Evolutionary conservation across 352 stramenopile genomes (phyloP).

Genomic region (Aphanomyces cochlioides): DNA sequence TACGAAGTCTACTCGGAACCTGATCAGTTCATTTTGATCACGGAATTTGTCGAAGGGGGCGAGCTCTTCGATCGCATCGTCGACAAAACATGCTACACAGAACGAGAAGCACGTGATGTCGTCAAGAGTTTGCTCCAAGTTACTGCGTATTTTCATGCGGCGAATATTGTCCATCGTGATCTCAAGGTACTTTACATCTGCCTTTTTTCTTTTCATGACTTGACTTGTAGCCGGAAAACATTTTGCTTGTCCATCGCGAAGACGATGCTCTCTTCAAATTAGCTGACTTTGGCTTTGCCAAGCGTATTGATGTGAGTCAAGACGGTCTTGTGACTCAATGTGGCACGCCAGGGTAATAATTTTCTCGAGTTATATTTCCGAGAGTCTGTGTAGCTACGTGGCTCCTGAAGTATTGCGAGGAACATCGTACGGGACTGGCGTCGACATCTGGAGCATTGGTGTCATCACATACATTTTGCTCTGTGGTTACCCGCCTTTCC

Average conservation of each 20-base stretch:
- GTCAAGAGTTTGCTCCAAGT: constrained; percentile 75
- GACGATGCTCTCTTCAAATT: constrained; percentile 37
- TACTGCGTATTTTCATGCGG: constrained; percentile 86
- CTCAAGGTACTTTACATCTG: constrained; percentile 45
- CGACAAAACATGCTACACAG: constrained; percentile 83
- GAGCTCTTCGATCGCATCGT: constrained; percentile 90
- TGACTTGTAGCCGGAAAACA: constrained; percentile 44
- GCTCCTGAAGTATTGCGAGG: constrained; percentile 60
- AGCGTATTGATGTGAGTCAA: constrained; percentile 39
- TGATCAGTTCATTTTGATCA: constrained; percentile 87
- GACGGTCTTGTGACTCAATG: constrained; percentile 64
- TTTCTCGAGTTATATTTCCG: neutral
- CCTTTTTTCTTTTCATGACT: constrained; percentile 1
- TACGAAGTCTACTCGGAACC: constrained; percentile 88
- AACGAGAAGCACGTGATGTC: constrained; percentile 81
- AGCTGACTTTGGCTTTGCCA: constrained; percentile 51
- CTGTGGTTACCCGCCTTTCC: constrained; percentile 64
- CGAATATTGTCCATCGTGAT: constrained; percentile 77
- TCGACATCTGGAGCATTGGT: constrained; percentile 73
- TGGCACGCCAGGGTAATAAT: constrained; percentile 49
- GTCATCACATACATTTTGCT: constrained; percentile 74
- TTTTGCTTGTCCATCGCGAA: constrained; percentile 38
- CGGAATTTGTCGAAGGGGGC: constrained; percentile 79
- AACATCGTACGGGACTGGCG: constrained; percentile 48
- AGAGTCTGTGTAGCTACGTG: constrained; percentile 7